Evolutionary conservation across 169 alveolate species (phyloP), one percentile per base, ranked within the genome.

Genomic region (Eimeria maxima): DNA sequence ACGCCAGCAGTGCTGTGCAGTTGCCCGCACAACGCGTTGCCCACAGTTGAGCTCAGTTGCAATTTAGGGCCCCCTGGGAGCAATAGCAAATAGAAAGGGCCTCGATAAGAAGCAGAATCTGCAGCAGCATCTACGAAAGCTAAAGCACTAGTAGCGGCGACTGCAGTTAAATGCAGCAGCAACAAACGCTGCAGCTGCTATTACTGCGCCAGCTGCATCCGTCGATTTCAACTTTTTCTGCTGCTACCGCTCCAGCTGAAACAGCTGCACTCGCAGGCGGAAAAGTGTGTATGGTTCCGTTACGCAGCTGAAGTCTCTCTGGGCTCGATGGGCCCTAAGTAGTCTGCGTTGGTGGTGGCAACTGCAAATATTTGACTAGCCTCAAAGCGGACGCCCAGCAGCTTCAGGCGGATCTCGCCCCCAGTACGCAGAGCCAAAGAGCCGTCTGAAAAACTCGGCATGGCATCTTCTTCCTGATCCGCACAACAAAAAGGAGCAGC

Each of bases 321-420:
- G 84, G 95, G 97, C 60, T 98, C 99, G 33, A 98, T 91, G 63
- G 99, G 98, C 33, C 99, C 99, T 69, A 98, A 94, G 96, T 97
- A 98, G 83, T 98, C 99, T 45, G 97, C 99, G 81, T 97, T 98
- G 84, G 98, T 98, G 33, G 99, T 98, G 27, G 99, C 99, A 53
- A 98, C 98, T 0, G 99, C 99, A 87, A 98, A 98, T 96, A 98
- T 96, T 69, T 98, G 98, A n/a, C 98, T 97, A 90, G 98, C 96
- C 76, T 98, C 99, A 83, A 97, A 98, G 47, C 98, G 98, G 22
- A 98, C 98, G 95, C 99, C 99, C 89, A 98, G 98, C 42, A 98
- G 97, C 93, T 98, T 96, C 96, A 98, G 97, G 53, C 99, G 96
- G 44, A 98, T 98, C 38, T 98, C 98, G 14, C 99, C 97, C 73